phyloP scores from a whole-genome alignment of 129 eudicot genomes.

The Daucus carota region DH1_v3.0 NC_030387.2:35838001-35838500 shows the following conservation, averaged over 20 bases:
- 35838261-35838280: slow-evolving; percentile 61
- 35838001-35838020: not conserved
- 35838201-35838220: slow-evolving; percentile 41
- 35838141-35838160: slow-evolving; percentile 86
- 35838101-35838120: not conserved
- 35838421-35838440: slow-evolving; percentile 94
- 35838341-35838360: not conserved
- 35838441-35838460: slow-evolving; percentile 88
- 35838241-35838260: slow-evolving; percentile 83
- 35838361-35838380: not conserved
- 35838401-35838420: slow-evolving; percentile 99
- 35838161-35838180: slow-evolving; percentile 85
- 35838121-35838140: not conserved
- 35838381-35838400: slow-evolving; percentile 31
- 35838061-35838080: not conserved
- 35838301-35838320: not conserved
- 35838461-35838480: slow-evolving; percentile 70
- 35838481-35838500: slow-evolving; percentile 82
- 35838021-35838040: not conserved
- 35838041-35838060: not conserved
- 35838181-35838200: slow-evolving; percentile 85
- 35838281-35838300: slow-evolving; percentile 18
- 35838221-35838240: slow-evolving; percentile 60
- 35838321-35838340: too few species aligned
- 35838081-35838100: not conserved